phyloP scores from a whole-genome alignment of 1,284 basidiomycete genomes.

The Sporisorium iseilematis-ciliati region DNA sequence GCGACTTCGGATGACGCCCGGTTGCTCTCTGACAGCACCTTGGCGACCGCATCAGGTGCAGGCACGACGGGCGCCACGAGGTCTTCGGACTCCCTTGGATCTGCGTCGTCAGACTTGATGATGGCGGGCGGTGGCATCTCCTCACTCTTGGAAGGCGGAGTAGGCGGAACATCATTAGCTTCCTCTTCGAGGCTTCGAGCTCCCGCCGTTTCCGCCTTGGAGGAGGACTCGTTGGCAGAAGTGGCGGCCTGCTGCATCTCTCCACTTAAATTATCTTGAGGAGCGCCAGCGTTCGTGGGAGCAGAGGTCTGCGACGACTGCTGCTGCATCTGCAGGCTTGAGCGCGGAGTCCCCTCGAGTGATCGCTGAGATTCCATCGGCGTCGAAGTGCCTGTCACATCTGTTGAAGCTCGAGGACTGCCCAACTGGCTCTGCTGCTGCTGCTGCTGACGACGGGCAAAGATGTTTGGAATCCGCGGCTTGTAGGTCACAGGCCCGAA shows the following conservation, averaged over 20 bases:
- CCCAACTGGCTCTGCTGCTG: conserved; percentile 30
- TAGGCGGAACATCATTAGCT: conserved; percentile 27
- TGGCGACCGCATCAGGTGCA: conserved; percentile 27
- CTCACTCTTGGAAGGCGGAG: conserved; percentile 32
- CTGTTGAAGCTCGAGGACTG: conserved; percentile 37
- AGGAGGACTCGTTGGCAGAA: conserved; percentile 2
- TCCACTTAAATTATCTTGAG: background rate
- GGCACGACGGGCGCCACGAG: conserved; percentile 37
- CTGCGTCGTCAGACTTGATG: conserved; percentile 24
- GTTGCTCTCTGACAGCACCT: conserved; percentile 15
- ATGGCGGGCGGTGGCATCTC: background rate
- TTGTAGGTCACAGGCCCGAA: conserved; percentile 49
- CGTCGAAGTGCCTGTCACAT: conserved; percentile 18
- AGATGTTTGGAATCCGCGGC: conserved; percentile 47
- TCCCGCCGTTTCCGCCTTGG: conserved; percentile 6
- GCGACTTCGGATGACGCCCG: conserved; percentile 10
- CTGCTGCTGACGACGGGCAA: conserved; percentile 50
- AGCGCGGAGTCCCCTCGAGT: conserved; percentile 33
- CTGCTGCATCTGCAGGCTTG: conserved; percentile 34
- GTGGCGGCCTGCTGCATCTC: background rate
- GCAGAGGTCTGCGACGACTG: conserved; percentile 1
- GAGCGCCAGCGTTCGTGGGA: background rate
- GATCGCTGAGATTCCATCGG: conserved; percentile 17
- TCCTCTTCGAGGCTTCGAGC: conserved; percentile 41
- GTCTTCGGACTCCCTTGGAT: conserved; percentile 27